Base-by-base conservation (phyloP, 2,329 filamentous ascomycete genomes). In the Zasmidium citrigriseum region DNA sequence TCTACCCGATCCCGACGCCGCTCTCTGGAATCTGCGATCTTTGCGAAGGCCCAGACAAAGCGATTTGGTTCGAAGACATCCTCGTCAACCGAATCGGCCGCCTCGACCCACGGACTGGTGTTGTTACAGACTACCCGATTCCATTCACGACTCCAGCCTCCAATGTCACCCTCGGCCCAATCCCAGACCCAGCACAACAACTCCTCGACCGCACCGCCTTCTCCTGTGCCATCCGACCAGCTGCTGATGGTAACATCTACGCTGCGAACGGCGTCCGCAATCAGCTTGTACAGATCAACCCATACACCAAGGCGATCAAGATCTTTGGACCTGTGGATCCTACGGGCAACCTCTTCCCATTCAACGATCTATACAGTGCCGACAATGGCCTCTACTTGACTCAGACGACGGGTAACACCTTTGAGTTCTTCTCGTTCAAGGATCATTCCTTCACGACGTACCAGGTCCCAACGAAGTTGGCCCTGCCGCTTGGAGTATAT, bases 321-420 rank as follows among this genome's bases (percentile, higher is more conserved):
- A 46, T 68, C 44, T 64, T 68, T 20, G 58, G 63, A n/a, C 59
- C 61, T 12, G 50, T 59, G 5, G 64, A 64, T 22, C 60, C 63
- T 3, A 21, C 51, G 1, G 67, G 67, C 1, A 66, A 68, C 41
- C 49, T 68, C 4, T 57, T 66, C 41, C 57, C 57, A 0, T 66
- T 68, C 52, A 68, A 68, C 41, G 64, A 68, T 21, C 16, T 68
- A 16, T 67, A 61, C 47, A 49, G 59, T 4, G 61, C 59, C 22
- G 14, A 56, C 3, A 54, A 64, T 38, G 65, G 62, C 16, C 61
- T 68, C 18, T 68, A 60, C 29, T 49, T 64, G 16, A 67, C 64
- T 1, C 61, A 65, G 22, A 68, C 64, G 1, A 64, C 62, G 3
- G 64, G 60, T 14, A 66, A 67, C 27, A 56, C 57, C 7, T 60